A percentile compares a stretch with the other conserved stretches of the same genome.
These are phyloP conservation scores for Veloboletus limbatus DNA, from an alignment of 1,284 basidiomycete genomes.

Conservation along the genomic window DNA sequence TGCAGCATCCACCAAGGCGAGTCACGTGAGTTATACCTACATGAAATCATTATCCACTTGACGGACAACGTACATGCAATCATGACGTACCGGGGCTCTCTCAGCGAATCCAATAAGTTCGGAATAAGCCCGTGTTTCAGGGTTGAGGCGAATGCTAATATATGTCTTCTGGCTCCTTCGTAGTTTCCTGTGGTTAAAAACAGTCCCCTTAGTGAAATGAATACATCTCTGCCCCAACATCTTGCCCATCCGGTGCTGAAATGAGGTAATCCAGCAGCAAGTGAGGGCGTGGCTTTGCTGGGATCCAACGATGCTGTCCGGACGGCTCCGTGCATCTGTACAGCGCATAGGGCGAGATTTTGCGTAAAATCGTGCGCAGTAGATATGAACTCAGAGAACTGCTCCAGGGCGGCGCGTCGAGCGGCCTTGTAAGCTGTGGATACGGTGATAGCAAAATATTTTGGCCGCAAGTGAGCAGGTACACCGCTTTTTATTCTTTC, in stretches of 20 bases:
- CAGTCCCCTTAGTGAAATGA: slow-evolving; percentile 88
- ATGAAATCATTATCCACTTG: background rate
- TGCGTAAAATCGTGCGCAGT: slow-evolving; percentile 88
- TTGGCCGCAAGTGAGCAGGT: slow-evolving; percentile 87
- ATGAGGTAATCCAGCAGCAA: slow-evolving; percentile 94
- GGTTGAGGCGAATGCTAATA: slow-evolving; percentile 85
- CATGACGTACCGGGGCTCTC: slow-evolving; percentile 67
- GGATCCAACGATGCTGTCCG: slow-evolving; percentile 85
- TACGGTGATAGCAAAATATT: slow-evolving; percentile 89
- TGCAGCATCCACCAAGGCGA: slow-evolving; percentile 99
- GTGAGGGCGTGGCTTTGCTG: slow-evolving; percentile 64
- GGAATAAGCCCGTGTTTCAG: slow-evolving; percentile 89
- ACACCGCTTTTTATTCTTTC: slow-evolving; percentile 71
- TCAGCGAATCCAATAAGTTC: slow-evolving; percentile 85
- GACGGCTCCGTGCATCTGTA: slow-evolving; percentile 92
- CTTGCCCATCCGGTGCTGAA: slow-evolving; percentile 90
- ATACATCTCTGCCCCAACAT: slow-evolving; percentile 96
- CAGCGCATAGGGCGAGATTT: slow-evolving; percentile 78
- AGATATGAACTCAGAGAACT: slow-evolving; percentile 81
- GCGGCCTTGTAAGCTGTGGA: slow-evolving; percentile 90
- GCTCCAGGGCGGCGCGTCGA: slow-evolving; percentile 76
- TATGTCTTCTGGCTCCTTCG: slow-evolving; percentile 80
- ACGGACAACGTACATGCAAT: slow-evolving; percentile 6
- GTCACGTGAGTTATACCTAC: slow-evolving; percentile 86
- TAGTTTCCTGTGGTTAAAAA: slow-evolving; percentile 93